Evolutionary conservation across 1,284 basidiomycete species (phyloP).

Genomic region (Ustilago trichophora): DNA sequence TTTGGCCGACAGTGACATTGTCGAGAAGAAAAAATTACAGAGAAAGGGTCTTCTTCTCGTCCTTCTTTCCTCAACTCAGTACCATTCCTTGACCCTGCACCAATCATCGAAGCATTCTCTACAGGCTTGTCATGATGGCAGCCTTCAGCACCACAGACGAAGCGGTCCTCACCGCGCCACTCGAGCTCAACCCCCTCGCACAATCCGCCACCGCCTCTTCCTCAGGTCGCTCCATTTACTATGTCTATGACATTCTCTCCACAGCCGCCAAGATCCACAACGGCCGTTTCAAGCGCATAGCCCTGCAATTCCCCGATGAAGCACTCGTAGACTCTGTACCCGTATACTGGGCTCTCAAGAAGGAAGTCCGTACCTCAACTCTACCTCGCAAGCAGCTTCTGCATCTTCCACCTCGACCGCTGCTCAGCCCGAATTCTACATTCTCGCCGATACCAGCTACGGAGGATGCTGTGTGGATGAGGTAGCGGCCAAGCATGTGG

Average conservation of each 20-base stretch:
- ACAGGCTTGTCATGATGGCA: conserved; percentile 19
- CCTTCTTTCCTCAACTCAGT: too few species aligned
- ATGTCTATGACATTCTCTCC: conserved; percentile 55
- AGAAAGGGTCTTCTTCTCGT: neutral
- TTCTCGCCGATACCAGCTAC: conserved; percentile 95
- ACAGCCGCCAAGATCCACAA: conserved; percentile 42
- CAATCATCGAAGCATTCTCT: too few species aligned
- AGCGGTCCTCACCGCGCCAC: conserved; percentile 55
- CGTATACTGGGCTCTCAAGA: conserved; percentile 79
- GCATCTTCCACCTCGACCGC: conserved; percentile 5
- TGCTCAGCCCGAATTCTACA: conserved; percentile 72
- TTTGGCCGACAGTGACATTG: too few species aligned
- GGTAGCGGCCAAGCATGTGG: conserved; percentile 90
- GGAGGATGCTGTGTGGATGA: conserved; percentile 98
- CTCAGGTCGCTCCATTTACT: conserved; percentile 38
- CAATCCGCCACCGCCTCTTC: conserved; percentile 53
- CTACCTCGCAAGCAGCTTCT: conserved; percentile 2
- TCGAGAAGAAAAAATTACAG: conserved; percentile 4
- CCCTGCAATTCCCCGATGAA: conserved; percentile 96
- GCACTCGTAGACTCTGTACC: conserved; percentile 86
- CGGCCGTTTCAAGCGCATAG: conserved; percentile 65
- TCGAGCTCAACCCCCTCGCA: conserved; percentile 52
- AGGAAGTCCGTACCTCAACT: conserved; percentile 68
- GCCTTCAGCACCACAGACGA: conserved; percentile 60
- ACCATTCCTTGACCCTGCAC: too few species aligned